Percentiles rank a stretch among this genome's conserved stretches.
These are phyloP conservation scores for Ananas comosus DNA, from an alignment of 176 grass and related monocot genomes.

Conservation along the genomic window DNA sequence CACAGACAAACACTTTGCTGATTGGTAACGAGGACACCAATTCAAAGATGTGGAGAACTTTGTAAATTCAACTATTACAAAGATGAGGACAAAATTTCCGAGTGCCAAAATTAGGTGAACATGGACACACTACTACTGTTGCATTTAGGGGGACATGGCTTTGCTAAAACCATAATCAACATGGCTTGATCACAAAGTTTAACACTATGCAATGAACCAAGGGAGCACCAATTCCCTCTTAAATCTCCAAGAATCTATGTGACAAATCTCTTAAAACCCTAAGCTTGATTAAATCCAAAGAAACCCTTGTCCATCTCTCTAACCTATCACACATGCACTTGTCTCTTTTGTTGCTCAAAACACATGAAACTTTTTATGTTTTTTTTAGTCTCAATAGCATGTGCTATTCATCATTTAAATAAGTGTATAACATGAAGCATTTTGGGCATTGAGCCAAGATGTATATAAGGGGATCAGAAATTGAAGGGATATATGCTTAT, in stretches of 20 bases:
- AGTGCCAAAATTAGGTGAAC: neutral
- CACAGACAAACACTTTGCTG: too few species aligned
- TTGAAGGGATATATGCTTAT: too few species aligned
- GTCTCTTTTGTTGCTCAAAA: slow-evolving; percentile 29
- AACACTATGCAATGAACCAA: slow-evolving; percentile 26
- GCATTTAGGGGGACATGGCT: neutral
- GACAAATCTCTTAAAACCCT: slow-evolving; percentile 17
- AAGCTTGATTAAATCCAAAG: slow-evolving; percentile 11
- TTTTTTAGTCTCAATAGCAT: slow-evolving; percentile 10
- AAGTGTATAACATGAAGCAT: slow-evolving; percentile 6
- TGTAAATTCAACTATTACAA: neutral
- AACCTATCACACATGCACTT: slow-evolving; percentile 32
- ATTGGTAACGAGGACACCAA: too few species aligned
- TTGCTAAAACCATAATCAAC: neutral
- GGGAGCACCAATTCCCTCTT: slow-evolving; percentile 10
- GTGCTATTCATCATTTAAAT: slow-evolving; percentile 30
- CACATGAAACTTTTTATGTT: slow-evolving; percentile 12
- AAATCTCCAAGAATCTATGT: slow-evolving; percentile 21
- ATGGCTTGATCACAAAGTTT: slow-evolving; percentile 11
- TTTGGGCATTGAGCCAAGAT: slow-evolving; percentile 25
- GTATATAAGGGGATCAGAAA: neutral
- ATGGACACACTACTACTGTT: neutral
- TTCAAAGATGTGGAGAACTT: neutral
- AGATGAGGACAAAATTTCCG: too few species aligned
- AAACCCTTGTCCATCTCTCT: slow-evolving; percentile 23